Conservation (phyloP, 441 rosid genomes). For the Capsella rubella region DNA sequence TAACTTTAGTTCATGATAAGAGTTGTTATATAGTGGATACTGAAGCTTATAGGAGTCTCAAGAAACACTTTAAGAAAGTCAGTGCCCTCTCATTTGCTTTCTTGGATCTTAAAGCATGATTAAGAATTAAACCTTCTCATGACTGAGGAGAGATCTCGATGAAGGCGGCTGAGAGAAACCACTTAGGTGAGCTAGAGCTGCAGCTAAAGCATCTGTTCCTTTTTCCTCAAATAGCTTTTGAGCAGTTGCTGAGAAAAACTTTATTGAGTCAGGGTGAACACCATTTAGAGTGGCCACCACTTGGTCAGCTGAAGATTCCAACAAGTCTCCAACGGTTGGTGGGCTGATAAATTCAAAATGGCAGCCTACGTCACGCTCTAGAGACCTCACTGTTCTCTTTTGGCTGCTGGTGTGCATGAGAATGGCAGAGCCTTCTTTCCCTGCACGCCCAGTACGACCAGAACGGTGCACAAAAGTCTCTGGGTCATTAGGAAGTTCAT, state of each 20-base stretch:
- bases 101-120: conserved; percentile 7
- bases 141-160: conserved; percentile 90
- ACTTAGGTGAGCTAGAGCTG: conserved; percentile 93
- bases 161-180: conserved; percentile 95
- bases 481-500: conserved; percentile 96
- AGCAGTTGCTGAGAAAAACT: conserved; percentile 86
- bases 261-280: conserved; percentile 86
- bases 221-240: conserved; percentile 73
- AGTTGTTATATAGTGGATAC: conserved; percentile 6
- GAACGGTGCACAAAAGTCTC: conserved; percentile 99
- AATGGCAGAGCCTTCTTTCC: conserved; percentile 93
- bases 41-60: conserved; percentile 9
- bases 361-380: conserved; percentile 98
- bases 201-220: conserved; percentile 91
- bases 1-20: conserved; percentile 39
- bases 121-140: conserved; percentile 70
- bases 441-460: conserved; percentile 98
- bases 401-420: conserved; percentile 84
- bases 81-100: neutral
- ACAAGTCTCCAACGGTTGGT: conserved; percentile 73
- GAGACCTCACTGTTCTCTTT: conserved; percentile 87
- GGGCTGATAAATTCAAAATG: conserved; percentile 88
- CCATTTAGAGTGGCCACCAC: conserved; percentile 82
- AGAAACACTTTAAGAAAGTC: neutral
- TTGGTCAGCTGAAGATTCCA: conserved; percentile 90